Conservation (phyloP, 73 alveolate species). For the Breviolum minutum region DNA sequence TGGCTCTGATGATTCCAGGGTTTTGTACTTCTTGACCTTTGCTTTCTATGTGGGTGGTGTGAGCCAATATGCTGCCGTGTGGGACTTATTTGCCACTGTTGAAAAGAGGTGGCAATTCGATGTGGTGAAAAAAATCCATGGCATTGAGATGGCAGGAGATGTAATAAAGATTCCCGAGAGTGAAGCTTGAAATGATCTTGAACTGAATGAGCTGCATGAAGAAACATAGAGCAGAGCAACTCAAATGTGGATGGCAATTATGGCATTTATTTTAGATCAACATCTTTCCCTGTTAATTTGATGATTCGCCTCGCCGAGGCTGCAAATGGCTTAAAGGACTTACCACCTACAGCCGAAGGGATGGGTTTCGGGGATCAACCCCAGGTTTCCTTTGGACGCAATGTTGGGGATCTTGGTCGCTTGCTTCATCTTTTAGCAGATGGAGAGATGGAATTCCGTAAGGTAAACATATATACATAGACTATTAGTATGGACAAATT, state of each 20-base stretch:
- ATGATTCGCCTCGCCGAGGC: background rate
- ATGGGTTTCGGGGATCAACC: background rate
- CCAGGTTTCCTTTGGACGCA: too few species aligned
- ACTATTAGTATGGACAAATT: too few species aligned
- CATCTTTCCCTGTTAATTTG: background rate
- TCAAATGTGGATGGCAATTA: too few species aligned
- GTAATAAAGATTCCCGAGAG: too few species aligned
- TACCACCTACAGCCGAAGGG: background rate
- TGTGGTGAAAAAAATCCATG: background rate
- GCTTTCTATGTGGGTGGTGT: slow-evolving; percentile 42
- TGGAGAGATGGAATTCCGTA: too few species aligned
- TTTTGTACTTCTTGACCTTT: slow-evolving; percentile 25
- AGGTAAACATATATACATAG: too few species aligned
- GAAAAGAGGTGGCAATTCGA: background rate
- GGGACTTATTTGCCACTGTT: background rate
- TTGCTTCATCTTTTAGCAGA: too few species aligned
- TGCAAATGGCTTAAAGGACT: background rate
- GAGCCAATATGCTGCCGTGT: slow-evolving; percentile 34
- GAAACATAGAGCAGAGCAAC: too few species aligned
- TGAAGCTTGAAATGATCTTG: too few species aligned
- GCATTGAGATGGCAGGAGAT: background rate
- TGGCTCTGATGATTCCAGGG: background rate
- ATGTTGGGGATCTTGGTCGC: too few species aligned
- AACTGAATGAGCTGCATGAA: too few species aligned
- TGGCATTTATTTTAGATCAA: too few species aligned